Evolutionary conservation across 1,139 yeast species (phyloP).

Genomic region (Magnusiomyces suaveolens): DNA sequence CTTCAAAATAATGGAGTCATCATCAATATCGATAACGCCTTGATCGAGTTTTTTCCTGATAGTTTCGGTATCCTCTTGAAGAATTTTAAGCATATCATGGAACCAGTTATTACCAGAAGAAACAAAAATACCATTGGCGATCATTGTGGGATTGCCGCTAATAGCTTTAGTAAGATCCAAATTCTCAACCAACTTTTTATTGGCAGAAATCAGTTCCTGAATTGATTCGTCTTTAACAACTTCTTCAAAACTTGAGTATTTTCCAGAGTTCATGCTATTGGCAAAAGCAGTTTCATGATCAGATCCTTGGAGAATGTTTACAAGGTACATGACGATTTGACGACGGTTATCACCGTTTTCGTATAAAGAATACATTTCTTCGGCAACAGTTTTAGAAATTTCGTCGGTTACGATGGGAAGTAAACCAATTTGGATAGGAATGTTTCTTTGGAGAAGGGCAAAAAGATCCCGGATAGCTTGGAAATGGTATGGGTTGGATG

Average conservation of each 20-base stretch:
- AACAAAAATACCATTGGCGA: slow-evolving; percentile 64
- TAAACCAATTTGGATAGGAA: slow-evolving; percentile 76
- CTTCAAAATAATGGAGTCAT: slow-evolving; percentile 5
- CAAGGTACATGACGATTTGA: slow-evolving; percentile 26
- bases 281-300: slow-evolving; percentile 18
- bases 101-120: slow-evolving; percentile 37
- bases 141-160: slow-evolving; percentile 33
- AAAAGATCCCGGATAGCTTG: slow-evolving; percentile 43
- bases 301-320: slow-evolving; percentile 18
- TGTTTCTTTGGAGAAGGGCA: slow-evolving; percentile 39
- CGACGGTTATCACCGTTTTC: slow-evolving; percentile 12
- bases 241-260: slow-evolving; percentile 7
- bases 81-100: slow-evolving; percentile 29
- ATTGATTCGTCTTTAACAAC: slow-evolving; percentile 14
- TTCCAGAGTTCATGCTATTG: slow-evolving; percentile 14
- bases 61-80: slow-evolving; percentile 27
- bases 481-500: slow-evolving; percentile 42
- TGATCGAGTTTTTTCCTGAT: slow-evolving; percentile 22
- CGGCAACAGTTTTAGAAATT: slow-evolving; percentile 25
- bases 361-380: slow-evolving; percentile 34
- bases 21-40: slow-evolving; percentile 13
- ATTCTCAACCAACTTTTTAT: slow-evolving; percentile 29
- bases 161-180: slow-evolving; percentile 31
- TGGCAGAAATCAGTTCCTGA: slow-evolving; percentile 19
- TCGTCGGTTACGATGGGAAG: slow-evolving; percentile 44